phyloP scores from a whole-genome alignment of 164 flowering plant species.

The Dillenia turbinata region DNA sequence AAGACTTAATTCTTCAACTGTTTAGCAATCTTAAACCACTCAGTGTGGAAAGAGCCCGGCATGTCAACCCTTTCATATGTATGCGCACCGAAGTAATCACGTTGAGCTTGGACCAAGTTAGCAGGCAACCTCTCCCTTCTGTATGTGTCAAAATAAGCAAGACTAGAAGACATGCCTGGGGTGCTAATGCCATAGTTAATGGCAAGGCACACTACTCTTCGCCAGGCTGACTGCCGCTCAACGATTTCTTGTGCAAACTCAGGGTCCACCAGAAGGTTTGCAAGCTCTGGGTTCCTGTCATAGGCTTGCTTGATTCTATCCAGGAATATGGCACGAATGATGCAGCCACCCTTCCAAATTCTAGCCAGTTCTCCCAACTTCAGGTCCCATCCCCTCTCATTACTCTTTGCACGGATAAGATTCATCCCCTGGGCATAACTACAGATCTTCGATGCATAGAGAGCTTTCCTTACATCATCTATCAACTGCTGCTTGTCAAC shows the following conservation, averaged over 20 bases:
- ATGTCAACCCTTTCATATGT: slow-evolving; percentile 65
- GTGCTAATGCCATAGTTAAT: slow-evolving; percentile 63
- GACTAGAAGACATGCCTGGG: slow-evolving; percentile 74
- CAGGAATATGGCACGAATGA: slow-evolving; percentile 64
- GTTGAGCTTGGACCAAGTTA: slow-evolving; percentile 71
- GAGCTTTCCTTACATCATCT: slow-evolving; percentile 71
- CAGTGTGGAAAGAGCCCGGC: slow-evolving; percentile 66
- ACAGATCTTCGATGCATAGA: slow-evolving; percentile 73
- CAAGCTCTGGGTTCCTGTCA: slow-evolving; percentile 58
- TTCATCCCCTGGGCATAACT: slow-evolving; percentile 87
- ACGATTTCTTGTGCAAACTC: slow-evolving; percentile 70
- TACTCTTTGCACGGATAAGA: slow-evolving; percentile 68
- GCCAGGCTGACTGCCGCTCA: slow-evolving; percentile 66
- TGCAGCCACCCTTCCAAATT: slow-evolving; percentile 87
- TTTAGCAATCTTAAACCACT: slow-evolving; percentile 71
- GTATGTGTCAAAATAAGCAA: slow-evolving; percentile 70
- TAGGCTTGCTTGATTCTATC: slow-evolving; percentile 76
- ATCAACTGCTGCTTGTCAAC: slow-evolving; percentile 57
- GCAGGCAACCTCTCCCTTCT: slow-evolving; percentile 67
- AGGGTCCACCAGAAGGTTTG: slow-evolving; percentile 69
- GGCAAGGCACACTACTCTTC: slow-evolving; percentile 64
- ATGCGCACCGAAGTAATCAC: slow-evolving; percentile 79
- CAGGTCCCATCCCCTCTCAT: slow-evolving; percentile 67
- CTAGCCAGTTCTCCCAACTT: slow-evolving; percentile 70
- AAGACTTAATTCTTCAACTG: slow-evolving; percentile 13